Base-by-base conservation (phyloP, 2,329 filamentous ascomycete genomes). In the Diaporthe batatas region DNA sequence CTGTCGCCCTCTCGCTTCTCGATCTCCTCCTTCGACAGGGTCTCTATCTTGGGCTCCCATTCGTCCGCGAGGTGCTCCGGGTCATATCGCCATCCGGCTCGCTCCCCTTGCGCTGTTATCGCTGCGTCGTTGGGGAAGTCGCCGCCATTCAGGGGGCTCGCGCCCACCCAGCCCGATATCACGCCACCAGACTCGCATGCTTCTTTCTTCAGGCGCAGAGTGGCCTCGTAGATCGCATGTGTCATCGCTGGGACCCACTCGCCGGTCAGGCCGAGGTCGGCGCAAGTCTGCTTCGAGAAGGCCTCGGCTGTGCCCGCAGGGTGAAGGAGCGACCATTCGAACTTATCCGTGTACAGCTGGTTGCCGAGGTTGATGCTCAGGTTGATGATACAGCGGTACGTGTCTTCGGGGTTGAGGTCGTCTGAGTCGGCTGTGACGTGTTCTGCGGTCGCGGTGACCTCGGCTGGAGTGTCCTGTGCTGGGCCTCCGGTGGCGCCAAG, bases 241-340 rank as follows among this genome's bases (percentile, higher is more conserved):
- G 96, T 94, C 85, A 99, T 94, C 39, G 94, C 94, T 3, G 95
- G 93, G 6, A 98, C 91, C 95, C 96, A 99, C 84, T 99, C 96
- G 58, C 95, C 94, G 8, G 92, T 88, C 69, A 99, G 86, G 8
- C 96, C 96, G 11, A 99, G 86, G 80, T 99, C 96, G 36, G 94
- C 93, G 80, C 96, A 98, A 0, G 96, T 98, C 76, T 94, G 91
- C 80, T 94, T 94, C 44, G 96, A 95, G 81, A 98, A 98, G 16
- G 92, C 91, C 81, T 99, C 96, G 0, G 96, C 94, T 54, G 96
- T 95, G 29, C 96, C 96, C 1, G 95, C 93, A 2, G 95, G 95
- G 79, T 98, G 95, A 23, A 98, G 87, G 25, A 99, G 86, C 6
- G 96, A 98, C 96, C 96, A 98, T 81, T 98, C 96, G 76, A 99